phyloP scores from a whole-genome alignment of 108 stramenopile genomes.

The Skeletonema costatum region DNA sequence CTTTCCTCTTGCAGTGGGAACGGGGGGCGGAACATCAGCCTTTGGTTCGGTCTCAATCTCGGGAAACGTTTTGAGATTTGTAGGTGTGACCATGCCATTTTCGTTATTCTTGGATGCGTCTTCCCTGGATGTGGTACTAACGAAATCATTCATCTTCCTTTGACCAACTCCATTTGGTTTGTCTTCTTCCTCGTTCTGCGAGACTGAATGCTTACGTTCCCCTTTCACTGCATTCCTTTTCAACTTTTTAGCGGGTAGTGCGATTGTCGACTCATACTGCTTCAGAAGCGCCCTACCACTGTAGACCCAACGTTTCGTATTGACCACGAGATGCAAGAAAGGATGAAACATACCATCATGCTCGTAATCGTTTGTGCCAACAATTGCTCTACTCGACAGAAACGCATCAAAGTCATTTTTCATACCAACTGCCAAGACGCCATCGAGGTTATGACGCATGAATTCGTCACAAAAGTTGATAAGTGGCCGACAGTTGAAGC shows the following conservation, averaged over 20 bases:
- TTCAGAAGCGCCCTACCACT: constrained; percentile 23
- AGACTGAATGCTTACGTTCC: neutral
- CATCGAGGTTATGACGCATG: constrained; percentile 75
- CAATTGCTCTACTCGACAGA: constrained; percentile 47
- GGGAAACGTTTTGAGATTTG: neutral
- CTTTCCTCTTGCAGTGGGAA: constrained; percentile 1
- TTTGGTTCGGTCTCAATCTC: neutral
- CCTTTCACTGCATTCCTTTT: neutral
- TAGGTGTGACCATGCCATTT: neutral
- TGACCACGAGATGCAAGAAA: constrained; percentile 36
- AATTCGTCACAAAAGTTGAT: constrained; percentile 69
- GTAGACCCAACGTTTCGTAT: constrained; percentile 31
- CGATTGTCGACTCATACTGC: constrained; percentile 13
- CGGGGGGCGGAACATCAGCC: neutral
- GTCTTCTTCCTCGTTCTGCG: neutral
- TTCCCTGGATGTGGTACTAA: neutral
- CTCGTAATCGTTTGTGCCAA: constrained; percentile 16
- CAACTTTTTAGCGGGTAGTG: neutral
- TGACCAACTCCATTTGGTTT: neutral
- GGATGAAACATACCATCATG: constrained; percentile 71
- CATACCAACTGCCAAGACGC: constrained; percentile 69
- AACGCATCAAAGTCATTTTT: constrained; percentile 62
- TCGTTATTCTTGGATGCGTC: neutral
- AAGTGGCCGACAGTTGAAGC: constrained; percentile 52
- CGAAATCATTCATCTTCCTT: neutral